phyloP scores from a whole-genome alignment of 495 filamentous ascomycete species.

The Pyronema domesticum region DNA sequence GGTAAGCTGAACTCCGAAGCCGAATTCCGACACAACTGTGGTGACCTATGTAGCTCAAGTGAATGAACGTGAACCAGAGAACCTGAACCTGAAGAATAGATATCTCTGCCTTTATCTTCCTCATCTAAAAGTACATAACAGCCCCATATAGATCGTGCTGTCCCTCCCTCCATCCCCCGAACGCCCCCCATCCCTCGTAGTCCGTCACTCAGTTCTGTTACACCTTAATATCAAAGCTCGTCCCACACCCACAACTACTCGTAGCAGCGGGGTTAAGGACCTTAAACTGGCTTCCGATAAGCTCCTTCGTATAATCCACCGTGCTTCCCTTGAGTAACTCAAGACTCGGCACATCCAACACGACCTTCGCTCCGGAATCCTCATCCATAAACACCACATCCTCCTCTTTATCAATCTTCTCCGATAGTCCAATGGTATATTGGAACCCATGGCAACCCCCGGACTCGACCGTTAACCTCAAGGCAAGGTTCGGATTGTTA shows the following conservation, averaged over 20 bases:
- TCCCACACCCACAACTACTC: slow-evolving; percentile 93
- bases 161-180: no score
- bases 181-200: no score
- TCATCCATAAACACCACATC: slow-evolving; percentile 39
- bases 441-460: slow-evolving; percentile 98
- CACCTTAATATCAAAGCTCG: slow-evolving; percentile 81
- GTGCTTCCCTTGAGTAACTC: slow-evolving; percentile 82
- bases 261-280: slow-evolving; percentile 77
- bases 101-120: no score
- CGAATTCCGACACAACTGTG: no score
- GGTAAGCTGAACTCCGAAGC: no score
- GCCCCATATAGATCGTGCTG: no score
- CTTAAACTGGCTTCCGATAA: slow-evolving; percentile 97
- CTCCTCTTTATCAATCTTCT: slow-evolving; percentile 47
- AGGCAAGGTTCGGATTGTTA: slow-evolving; percentile 59
- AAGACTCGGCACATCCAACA: slow-evolving; percentile 74
- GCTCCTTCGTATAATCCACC: slow-evolving; percentile 86
- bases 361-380: slow-evolving; percentile 52
- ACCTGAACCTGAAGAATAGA: no score
- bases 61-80: no score
- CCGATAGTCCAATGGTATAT: slow-evolving; percentile 77
- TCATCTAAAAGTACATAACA: no score
- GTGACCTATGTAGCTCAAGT: no score
- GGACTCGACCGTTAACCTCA: slow-evolving; percentile 76
- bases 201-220: no score